These are phyloP conservation scores for Pseudozyma hubeiensis DNA, from an alignment of 1,284 basidiomycete species.

Conservation along the genomic window DNA sequence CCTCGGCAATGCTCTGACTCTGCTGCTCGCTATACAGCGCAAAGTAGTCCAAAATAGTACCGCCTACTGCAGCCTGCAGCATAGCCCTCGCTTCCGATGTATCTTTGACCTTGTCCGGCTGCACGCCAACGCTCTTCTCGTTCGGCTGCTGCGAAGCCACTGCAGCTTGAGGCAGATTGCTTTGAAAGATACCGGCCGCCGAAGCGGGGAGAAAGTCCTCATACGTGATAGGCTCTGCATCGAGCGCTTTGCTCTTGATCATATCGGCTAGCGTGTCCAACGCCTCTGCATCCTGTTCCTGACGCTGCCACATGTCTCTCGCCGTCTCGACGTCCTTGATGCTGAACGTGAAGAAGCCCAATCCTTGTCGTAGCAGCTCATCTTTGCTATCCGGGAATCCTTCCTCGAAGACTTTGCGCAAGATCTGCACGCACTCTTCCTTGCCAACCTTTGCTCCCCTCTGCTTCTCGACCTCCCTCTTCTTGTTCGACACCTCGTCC, in stretches of 20 bases:
- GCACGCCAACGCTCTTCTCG: background rate
- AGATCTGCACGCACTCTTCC: constrained; percentile 43
- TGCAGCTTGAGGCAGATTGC: constrained; percentile 57
- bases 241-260: constrained; percentile 61
- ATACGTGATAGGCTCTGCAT: constrained; percentile 69
- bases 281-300: background rate
- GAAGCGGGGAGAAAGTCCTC: constrained; percentile 71
- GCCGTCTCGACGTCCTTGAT: constrained; percentile 16
- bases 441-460: constrained; percentile 27
- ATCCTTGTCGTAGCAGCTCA: constrained; percentile 65
- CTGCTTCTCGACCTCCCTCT: constrained; percentile 50
- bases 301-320: constrained; percentile 5
- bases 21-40: constrained; percentile 39
- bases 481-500: constrained; percentile 62
- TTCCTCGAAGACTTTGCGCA: constrained; percentile 59
- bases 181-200: constrained; percentile 71
- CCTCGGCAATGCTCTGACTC: constrained; percentile 22
- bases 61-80: constrained; percentile 33
- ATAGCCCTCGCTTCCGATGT: constrained; percentile 4
- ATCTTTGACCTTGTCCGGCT: background rate
- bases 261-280: constrained; percentile 48
- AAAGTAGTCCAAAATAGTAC: constrained; percentile 41
- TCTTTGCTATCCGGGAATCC: constrained; percentile 65
- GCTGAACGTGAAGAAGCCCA: constrained; percentile 52
- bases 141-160: background rate